phyloP scores from a whole-genome alignment of 2,329 filamentous ascomycete genomes.

The Emericellopsis atlantica region DNA sequence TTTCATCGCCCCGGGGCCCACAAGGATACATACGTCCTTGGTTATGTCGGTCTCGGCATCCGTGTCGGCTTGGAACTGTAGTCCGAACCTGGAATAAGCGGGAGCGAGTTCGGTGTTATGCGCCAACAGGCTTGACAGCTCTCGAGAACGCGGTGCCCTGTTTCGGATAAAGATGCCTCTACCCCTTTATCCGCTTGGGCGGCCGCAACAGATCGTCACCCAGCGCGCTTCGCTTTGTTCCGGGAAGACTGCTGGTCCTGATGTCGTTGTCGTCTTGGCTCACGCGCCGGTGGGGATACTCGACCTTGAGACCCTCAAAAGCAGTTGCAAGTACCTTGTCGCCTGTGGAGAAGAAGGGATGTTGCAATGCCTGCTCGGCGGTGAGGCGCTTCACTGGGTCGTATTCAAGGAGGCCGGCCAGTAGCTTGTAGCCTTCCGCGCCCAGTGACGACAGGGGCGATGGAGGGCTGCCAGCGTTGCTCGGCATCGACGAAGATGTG shows the following conservation, averaged over 20 bases:
- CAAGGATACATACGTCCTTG: no score
- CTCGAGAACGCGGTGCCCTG: no score
- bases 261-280: constrained; percentile 96
- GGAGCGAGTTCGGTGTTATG: no score
- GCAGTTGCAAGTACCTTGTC: constrained; percentile 69
- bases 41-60: no score
- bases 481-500: constrained; percentile 15
- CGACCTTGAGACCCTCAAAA: constrained; percentile 78
- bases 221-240: constrained; percentile 78
- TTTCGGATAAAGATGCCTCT: background rate
- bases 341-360: constrained; percentile 74
- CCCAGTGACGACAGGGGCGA: constrained; percentile 48
- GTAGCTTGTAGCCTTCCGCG: constrained; percentile 66
- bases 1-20: no score
- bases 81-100: no score
- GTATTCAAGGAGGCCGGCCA: constrained; percentile 78
- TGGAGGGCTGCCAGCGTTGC: constrained; percentile 5
- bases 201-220: constrained; percentile 68
- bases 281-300: constrained; percentile 83
- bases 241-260: constrained; percentile 74
- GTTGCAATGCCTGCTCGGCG: constrained; percentile 76
- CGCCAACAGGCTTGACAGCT: no score
- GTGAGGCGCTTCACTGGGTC: constrained; percentile 83
- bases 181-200: constrained; percentile 50
- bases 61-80: no score